These are phyloP conservation scores for Trametes maxima DNA, from an alignment of 768 basidiomycete species.

Conservation along the genomic window DNA sequence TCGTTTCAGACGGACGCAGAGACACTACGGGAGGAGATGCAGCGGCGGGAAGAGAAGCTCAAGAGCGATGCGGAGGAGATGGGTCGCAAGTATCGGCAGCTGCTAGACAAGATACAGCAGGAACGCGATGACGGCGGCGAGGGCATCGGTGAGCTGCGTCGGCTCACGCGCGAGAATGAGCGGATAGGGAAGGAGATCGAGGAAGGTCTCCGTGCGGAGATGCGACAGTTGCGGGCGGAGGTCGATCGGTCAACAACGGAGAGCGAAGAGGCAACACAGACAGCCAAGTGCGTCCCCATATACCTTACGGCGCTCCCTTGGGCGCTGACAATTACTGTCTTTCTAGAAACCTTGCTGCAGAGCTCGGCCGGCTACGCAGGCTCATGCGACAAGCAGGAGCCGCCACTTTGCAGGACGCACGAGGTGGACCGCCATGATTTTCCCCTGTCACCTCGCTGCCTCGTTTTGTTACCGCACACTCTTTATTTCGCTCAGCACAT, in stretches of 20 bases:
- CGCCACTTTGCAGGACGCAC: conserved; percentile 16
- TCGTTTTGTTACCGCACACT: background rate
- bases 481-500: background rate
- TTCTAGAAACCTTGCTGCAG: conserved; percentile 56
- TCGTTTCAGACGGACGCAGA: conserved; percentile 78
- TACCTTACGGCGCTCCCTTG: background rate
- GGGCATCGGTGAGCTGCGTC: conserved; percentile 49
- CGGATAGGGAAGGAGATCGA: conserved; percentile 59
- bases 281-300: conserved; percentile 55
- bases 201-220: conserved; percentile 59
- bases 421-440: conserved; percentile 18
- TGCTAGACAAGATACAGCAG: conserved; percentile 64
- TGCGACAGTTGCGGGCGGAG: conserved; percentile 52
- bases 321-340: background rate
- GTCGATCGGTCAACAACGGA: conserved; percentile 56
- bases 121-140: conserved; percentile 51
- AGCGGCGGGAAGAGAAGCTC: conserved; percentile 68
- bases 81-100: conserved; percentile 67
- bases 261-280: conserved; percentile 58
- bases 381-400: conserved; percentile 64
- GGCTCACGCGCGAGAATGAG: conserved; percentile 52
- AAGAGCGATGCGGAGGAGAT: conserved; percentile 66
- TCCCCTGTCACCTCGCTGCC: background rate
- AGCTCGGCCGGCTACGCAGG: conserved; percentile 69
- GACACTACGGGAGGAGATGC: conserved; percentile 72